Conservation (phyloP, 2,329 filamentous ascomycete species). For the Trichoderma sp. region DNA sequence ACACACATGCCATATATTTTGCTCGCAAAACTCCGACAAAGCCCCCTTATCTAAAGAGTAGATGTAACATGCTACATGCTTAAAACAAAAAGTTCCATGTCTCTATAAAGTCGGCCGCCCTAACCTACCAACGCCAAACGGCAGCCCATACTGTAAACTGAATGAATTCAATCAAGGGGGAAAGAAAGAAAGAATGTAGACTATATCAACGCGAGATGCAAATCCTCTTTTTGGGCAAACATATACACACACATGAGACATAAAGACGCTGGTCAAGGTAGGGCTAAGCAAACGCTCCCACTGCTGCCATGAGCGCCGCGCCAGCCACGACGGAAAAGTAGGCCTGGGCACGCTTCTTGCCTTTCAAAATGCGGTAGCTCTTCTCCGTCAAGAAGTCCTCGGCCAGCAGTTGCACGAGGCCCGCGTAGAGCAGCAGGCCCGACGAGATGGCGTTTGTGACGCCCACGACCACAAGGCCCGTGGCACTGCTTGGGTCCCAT, state of each 20-base stretch:
- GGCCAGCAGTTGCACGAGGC: slow-evolving; percentile 77
- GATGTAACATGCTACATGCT: neutral
- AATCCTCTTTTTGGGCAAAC: neutral
- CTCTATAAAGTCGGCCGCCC: neutral
- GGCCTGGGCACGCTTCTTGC: slow-evolving; percentile 59
- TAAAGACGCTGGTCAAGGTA: neutral
- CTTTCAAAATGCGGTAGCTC: slow-evolving; percentile 66
- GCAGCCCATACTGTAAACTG: neutral
- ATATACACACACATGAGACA: neutral
- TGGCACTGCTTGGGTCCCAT: slow-evolving; percentile 75
- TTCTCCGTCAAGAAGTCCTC: slow-evolving; percentile 80
- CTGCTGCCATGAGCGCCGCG: slow-evolving; percentile 66
- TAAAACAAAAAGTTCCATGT: neutral
- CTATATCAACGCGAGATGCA: neutral
- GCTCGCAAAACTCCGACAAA: neutral
- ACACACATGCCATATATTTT: neutral
- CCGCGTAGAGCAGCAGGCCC: slow-evolving; percentile 77
- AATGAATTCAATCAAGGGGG: neutral
- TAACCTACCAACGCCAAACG: slow-evolving; percentile 14
- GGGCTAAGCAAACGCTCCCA: slow-evolving; percentile 66
- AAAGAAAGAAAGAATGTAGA: neutral
- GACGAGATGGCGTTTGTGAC: slow-evolving; percentile 85
- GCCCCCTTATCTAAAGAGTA: neutral
- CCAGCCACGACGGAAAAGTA: slow-evolving; percentile 63
- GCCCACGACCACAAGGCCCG: slow-evolving; percentile 76